phyloP scores from a whole-genome alignment of 2,329 filamentous ascomycete genomes.

The Talaromyces sp. region DNA sequence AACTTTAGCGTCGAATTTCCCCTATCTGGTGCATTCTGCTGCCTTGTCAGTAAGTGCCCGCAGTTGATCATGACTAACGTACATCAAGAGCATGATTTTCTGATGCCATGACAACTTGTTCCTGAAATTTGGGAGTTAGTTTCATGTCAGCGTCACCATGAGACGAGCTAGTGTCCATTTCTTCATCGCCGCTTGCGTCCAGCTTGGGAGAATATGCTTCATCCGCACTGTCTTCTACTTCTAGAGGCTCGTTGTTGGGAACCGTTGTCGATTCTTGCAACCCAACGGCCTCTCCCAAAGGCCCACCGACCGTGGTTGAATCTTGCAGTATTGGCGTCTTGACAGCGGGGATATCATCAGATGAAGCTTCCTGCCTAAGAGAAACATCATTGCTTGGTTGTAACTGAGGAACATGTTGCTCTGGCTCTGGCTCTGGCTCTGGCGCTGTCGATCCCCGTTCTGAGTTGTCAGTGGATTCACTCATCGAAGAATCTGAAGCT shows the following conservation, averaged over 20 bases:
- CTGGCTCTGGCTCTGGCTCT: constrained; percentile 7
- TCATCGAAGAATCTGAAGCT: constrained; percentile 32
- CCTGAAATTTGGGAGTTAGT: constrained; percentile 29
- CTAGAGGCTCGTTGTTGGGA: constrained; percentile 53
- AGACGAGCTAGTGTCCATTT: constrained; percentile 18
- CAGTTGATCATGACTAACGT: constrained; percentile 19
- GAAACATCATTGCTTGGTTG: neutral
- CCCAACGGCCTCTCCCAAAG: neutral
- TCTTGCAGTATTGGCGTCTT: neutral
- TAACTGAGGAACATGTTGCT: neutral
- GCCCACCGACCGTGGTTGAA: neutral
- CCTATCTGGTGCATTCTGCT: constrained; percentile 20
- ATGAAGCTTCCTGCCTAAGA: neutral
- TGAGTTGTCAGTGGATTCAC: constrained; percentile 31
- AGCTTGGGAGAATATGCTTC: constrained; percentile 20
- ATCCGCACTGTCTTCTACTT: constrained; percentile 26
- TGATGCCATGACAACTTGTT: constrained; percentile 17
- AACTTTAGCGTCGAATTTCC: constrained; percentile 27
- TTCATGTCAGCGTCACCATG: constrained; percentile 20
- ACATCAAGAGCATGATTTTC: constrained; percentile 28
- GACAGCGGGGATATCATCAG: neutral
- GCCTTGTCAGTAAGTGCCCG: constrained; percentile 21
- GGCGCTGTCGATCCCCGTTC: constrained; percentile 14
- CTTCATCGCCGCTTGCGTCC: constrained; percentile 18
- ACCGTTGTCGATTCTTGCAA: constrained; percentile 26